Percentiles rank a stretch among this genome's conserved stretches.
These are phyloP conservation scores for Cordyceps sp. DNA, from an alignment of 2,329 filamentous ascomycete genomes.

Conservation along the genomic window DNA sequence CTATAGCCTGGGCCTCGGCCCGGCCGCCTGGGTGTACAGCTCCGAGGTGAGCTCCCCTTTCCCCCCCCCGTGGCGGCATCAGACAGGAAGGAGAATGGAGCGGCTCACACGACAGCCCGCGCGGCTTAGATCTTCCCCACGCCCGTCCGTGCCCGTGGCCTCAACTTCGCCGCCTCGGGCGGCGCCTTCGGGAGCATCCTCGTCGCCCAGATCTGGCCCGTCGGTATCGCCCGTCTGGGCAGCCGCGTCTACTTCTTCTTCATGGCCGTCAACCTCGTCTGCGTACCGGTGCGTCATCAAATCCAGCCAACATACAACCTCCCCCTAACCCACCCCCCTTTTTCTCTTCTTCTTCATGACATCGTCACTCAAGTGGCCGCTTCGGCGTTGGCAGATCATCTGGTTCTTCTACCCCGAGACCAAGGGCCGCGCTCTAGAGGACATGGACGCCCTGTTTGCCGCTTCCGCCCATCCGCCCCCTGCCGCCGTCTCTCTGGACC, in stretches of 20 bases:
- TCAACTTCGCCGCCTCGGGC: constrained; percentile 37
- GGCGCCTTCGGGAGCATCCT: constrained; percentile 38
- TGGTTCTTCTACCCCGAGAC: constrained; percentile 27
- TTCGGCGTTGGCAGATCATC: constrained; percentile 14
- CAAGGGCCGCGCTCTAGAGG: constrained; percentile 22
- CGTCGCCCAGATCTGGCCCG: constrained; percentile 36
- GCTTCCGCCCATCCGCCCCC: background rate
- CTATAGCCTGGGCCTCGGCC: constrained; percentile 40
- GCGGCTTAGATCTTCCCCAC: constrained; percentile 33
- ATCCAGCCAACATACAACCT: too few relatives aligned
- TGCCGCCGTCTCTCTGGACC: too few relatives aligned
- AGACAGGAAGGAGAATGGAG: background rate
- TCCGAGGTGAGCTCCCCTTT: constrained; percentile 25
- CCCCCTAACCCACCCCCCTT: background rate
- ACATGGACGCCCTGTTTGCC: constrained; percentile 26
- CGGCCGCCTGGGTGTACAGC: constrained; percentile 42
- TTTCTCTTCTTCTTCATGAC: background rate
- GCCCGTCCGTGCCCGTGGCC: constrained; percentile 34
- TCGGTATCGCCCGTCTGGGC: constrained; percentile 31
- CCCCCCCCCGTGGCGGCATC: background rate
- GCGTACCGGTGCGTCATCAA: constrained; percentile 4
- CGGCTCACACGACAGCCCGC: background rate
- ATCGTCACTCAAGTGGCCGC: background rate
- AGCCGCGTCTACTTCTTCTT: constrained; percentile 41
- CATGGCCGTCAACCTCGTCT: constrained; percentile 16